Evolutionary conservation across 202 grass and related monocot species (phyloP).

Genomic region (Zizania palustris): DNA sequence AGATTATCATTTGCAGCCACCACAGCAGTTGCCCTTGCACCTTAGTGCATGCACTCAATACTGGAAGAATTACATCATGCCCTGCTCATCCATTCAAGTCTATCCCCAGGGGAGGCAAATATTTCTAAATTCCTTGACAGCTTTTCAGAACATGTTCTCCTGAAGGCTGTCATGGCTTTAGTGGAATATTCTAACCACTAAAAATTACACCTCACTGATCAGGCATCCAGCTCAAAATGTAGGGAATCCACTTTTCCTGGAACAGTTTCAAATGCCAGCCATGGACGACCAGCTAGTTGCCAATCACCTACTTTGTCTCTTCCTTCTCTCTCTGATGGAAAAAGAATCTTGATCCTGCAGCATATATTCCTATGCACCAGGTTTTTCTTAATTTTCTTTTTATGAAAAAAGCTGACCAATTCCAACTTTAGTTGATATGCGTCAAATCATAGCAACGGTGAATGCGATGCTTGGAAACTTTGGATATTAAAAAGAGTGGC

Average conservation of each 20-base stretch:
- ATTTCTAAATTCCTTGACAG: slow-evolving; percentile 51
- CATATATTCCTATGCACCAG: slow-evolving; percentile 55
- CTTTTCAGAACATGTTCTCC: slow-evolving; percentile 56
- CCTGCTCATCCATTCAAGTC: slow-evolving; percentile 51
- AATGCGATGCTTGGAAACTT: background rate
- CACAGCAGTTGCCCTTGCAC: slow-evolving; percentile 2
- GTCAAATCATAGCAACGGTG: background rate
- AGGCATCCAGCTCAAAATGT: slow-evolving; percentile 45
- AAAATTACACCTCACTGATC: slow-evolving; percentile 42
- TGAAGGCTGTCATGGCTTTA: slow-evolving; percentile 37
- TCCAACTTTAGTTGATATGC: slow-evolving; percentile 28
- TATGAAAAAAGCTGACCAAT: slow-evolving; percentile 28
- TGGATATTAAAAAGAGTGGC: background rate
- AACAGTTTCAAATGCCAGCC: slow-evolving; percentile 49
- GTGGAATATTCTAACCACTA: slow-evolving; percentile 56
- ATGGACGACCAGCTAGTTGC: slow-evolving; percentile 42
- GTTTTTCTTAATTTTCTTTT: background rate
- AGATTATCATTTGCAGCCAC: slow-evolving; percentile 21
- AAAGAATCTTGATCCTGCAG: slow-evolving; percentile 53
- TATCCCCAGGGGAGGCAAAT: slow-evolving; percentile 27
- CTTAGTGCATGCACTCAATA: slow-evolving; percentile 6
- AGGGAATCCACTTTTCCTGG: slow-evolving; percentile 65
- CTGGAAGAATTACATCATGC: slow-evolving; percentile 42
- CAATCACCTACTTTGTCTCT: slow-evolving; percentile 49
- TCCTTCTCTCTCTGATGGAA: slow-evolving; percentile 41